A percentile compares a stretch with the other conserved stretches of the same genome.
These are phyloP conservation scores for Stenogyne calaminthoides DNA, from an alignment of 305 asterid genomes.

Conservation along the genomic window DNA sequence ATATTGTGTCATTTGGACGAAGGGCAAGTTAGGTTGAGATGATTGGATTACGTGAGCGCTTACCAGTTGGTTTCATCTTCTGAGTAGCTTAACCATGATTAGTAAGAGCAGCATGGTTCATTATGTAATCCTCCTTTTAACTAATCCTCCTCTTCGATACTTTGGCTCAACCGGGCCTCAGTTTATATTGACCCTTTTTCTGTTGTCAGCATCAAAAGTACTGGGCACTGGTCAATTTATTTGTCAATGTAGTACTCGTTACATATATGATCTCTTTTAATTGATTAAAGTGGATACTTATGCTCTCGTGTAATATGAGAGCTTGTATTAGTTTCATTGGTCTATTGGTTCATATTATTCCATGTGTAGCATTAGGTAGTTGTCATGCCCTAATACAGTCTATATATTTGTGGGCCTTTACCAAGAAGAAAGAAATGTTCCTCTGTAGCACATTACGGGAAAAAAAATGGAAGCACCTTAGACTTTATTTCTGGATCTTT, in stretches of 20 bases:
- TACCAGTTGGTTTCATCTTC: not conserved
- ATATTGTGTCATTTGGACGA: not conserved
- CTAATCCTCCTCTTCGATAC: not conserved
- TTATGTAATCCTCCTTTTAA: not conserved
- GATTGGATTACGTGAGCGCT: not conserved
- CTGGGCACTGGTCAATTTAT: not conserved
- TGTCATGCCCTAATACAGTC: not conserved
- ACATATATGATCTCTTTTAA: not conserved
- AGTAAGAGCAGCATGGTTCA: not conserved
- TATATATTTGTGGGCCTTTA: not conserved
- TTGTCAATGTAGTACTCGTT: not conserved
- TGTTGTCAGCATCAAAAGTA: not conserved
- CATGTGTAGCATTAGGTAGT: not conserved
- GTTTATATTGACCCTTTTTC: not conserved
- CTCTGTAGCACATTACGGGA: not conserved
- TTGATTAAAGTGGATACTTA: not conserved
- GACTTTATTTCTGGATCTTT: not conserved
- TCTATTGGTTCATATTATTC: not conserved
- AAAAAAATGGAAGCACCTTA: not conserved
- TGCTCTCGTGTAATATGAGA: not conserved
- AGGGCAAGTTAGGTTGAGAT: slow-evolving; percentile 5
- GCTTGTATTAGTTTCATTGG: not conserved
- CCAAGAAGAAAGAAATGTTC: not conserved
- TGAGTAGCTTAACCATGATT: slow-evolving; percentile 3
- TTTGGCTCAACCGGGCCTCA: not conserved